Evolutionary conservation across 2,329 filamentous ascomycete species (phyloP), one percentile per base, ranked within the genome.

Genomic region (Fusarium torulosum): DNA sequence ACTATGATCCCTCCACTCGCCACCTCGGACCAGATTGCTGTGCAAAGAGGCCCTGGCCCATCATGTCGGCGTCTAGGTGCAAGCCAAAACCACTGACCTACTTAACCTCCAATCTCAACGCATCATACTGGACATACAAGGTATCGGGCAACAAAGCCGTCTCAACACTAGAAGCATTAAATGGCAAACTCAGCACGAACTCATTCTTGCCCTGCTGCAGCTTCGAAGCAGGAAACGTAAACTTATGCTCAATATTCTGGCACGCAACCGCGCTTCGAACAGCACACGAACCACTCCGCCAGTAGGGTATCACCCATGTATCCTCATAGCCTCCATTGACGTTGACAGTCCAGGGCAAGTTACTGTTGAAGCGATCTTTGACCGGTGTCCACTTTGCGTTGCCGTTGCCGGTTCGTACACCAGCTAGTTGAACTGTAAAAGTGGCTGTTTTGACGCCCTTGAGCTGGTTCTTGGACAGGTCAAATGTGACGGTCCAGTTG

Each of bases 121-220:
- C 87, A 76, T 90, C 88, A 66, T 90, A 90, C 76, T 90, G 87
- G 1, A 90, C 83, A 74, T 90, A 90, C 0, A 87, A 77, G 0
- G 81, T 81, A 47, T 78, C 77, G 0, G 86, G 82, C 41, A 89
- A 64, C 4, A 89, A 45, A 0, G 88, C 87, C 13, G 82, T 84
- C 75, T 89, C 86, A 14, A 84, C 82, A 65, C 88, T 81, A 4
- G 85, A 88, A 3, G 83, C 87, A 53, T 87, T 86, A 51, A 80
- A 83, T 3, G 88, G 87, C 49, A 90, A 69, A 61, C 85, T 86
- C 38, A 90, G 71, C 0, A 87, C 77, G 35, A 90, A 76, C 65
- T 81, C 78, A 66, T 90, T 90, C 47, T 77, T 78, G 0, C 85
- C 85, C 4, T 77, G 76, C 4, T 76, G 79, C 17, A 89, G 72